Evolutionary conservation across 148 eudicot genomes (phyloP).

Genomic region (Vaccinium darrowii): DNA sequence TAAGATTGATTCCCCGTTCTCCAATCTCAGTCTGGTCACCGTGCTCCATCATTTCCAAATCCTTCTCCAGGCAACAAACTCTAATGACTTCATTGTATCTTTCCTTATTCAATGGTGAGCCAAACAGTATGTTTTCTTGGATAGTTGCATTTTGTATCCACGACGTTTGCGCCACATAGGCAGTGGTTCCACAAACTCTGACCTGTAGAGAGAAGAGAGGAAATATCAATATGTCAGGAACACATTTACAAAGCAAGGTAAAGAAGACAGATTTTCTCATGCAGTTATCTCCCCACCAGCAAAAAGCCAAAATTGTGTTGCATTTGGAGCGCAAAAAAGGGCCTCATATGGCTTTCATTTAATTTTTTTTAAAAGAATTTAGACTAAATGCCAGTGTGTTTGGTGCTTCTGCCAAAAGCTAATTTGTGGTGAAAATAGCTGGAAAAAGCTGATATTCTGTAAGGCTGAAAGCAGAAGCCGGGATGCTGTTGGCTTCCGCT

Average conservation of each 20-base stretch:
- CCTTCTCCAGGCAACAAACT: conserved; percentile 23
- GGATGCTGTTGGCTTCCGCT: neutral
- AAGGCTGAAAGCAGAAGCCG: neutral
- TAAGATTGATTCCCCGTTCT: conserved; percentile 28
- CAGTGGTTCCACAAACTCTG: conserved; percentile 22
- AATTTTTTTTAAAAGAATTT: neutral
- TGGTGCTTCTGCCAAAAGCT: neutral
- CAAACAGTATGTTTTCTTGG: conserved; percentile 27
- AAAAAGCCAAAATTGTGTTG: neutral
- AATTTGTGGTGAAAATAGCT: neutral
- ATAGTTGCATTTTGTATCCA: conserved; percentile 29
- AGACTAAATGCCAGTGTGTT: neutral
- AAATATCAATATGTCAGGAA: neutral
- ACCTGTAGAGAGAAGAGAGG: conserved; percentile 8
- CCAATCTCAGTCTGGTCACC: conserved; percentile 30
- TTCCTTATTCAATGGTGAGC: conserved; percentile 22
- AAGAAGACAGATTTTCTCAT: neutral
- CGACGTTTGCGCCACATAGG: conserved; percentile 27
- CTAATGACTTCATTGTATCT: conserved; percentile 17
- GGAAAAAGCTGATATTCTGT: neutral
- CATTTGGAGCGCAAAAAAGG: neutral
- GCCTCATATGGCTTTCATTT: too few species aligned
- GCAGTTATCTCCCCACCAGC: neutral
- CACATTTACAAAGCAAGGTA: neutral
- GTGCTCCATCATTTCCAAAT: conserved; percentile 23